These are phyloP conservation scores for Echinochloa phyllopogon DNA, from an alignment of 176 grass and related monocot genomes.

Conservation along the genomic window DNA sequence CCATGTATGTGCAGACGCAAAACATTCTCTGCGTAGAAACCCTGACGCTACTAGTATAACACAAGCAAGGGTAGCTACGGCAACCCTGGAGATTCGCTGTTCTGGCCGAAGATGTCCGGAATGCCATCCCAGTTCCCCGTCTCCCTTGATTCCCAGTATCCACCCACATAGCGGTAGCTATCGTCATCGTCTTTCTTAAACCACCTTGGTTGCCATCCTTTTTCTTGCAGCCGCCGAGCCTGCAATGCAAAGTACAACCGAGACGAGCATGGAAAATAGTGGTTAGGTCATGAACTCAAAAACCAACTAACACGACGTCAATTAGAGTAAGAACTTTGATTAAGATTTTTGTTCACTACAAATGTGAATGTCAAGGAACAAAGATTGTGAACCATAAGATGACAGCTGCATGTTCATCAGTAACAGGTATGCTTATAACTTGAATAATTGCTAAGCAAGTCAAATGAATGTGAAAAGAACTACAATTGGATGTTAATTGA, in stretches of 20 bases:
- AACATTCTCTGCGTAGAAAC: conserved; percentile 32
- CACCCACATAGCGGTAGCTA: conserved; percentile 74
- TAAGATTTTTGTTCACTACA: background rate
- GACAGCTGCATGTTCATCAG: background rate
- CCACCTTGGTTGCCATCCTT: conserved; percentile 94
- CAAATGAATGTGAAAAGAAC: background rate
- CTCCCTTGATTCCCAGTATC: conserved; percentile 97
- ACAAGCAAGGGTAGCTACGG: conserved; percentile 39
- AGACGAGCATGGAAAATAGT: background rate
- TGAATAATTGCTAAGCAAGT: background rate
- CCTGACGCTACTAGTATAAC: conserved; percentile 16
- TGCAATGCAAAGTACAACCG: conserved; percentile 54
- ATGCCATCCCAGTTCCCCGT: conserved; percentile 73
- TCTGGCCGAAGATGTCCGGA: conserved; percentile 76
- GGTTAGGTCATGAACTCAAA: background rate
- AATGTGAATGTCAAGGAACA: background rate
- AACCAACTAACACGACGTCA: background rate
- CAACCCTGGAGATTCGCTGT: conserved; percentile 35
- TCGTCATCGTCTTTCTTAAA: conserved; percentile 85
- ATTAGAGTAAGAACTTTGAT: background rate
- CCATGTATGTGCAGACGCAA: conserved; percentile 27
- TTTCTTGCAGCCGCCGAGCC: conserved; percentile 87
- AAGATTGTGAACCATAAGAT: background rate
- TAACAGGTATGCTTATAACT: background rate
- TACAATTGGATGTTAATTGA: background rate